Evolutionary conservation across 805 yeast genomes (phyloP), one percentile per base, ranked within the genome.

Genomic region (Candida xiaguanensis): DNA sequence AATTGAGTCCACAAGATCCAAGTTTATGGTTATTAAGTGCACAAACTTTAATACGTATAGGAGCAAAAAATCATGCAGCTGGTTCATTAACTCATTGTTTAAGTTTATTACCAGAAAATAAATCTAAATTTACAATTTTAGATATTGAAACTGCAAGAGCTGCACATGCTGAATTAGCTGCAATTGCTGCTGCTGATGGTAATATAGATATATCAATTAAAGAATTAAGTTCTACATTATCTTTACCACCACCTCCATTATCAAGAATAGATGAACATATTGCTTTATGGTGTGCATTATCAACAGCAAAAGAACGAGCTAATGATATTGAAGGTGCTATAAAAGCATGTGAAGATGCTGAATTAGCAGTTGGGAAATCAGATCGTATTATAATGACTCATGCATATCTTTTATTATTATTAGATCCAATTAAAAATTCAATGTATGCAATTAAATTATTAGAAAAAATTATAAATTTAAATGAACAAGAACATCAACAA

Each of bases 141-240:
- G 75, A 70, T 33, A 53, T 73, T n/a, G 74, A 72, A 38, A 62
- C 74, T 1, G 73, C 77, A 0, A 61, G 80, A 39, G 63, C 71
- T 12, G 72, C 74, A 2, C 82, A 77, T 56, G 70, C 76, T 3
- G 80, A 77, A 47, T 57, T 79, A 34, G 82, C 81, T 0, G 72
- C 74, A 4, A 60, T 78, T n/a, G 75, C 77, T 2, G 69, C 74
- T 1, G 64, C 71, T 6, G 75, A 76, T 19, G 74, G 74, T 13
- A 70, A 77, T 47, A 59, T 70, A 27, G 78, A 75, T 39, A 48
- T 59, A 34, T 74, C 78, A n/a, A 65, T 70, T 8, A 54, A 64
- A 7, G 83, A 79, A 50, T 51, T 78, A 28, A 65, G 69, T 13
- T 67, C 72, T 1, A 75, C 81, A 1, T 55, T 77, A 34, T 60